phyloP scores from a whole-genome alignment of 2,329 filamentous ascomycete species.

The Lizonia empirigonia region DNA sequence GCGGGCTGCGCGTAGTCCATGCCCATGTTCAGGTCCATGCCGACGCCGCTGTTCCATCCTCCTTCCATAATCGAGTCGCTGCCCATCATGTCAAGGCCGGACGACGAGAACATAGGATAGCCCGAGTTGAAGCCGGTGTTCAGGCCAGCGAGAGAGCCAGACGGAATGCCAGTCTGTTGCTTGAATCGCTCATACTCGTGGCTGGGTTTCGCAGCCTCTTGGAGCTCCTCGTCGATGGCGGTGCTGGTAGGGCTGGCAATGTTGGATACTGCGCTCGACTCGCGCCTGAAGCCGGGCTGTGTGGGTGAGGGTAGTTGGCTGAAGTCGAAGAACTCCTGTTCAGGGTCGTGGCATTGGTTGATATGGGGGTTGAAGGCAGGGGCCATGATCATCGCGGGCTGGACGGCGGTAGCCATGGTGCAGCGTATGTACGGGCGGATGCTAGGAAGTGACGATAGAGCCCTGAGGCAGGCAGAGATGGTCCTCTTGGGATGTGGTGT shows the following conservation, averaged over 20 bases:
- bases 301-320: constrained; percentile 66
- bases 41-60: constrained; percentile 60
- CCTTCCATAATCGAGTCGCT: constrained; percentile 58
- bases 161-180: constrained; percentile 91
- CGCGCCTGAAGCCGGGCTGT: constrained; percentile 55
- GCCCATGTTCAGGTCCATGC: constrained; percentile 69
- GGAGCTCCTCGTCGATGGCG: constrained; percentile 59
- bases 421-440: constrained; percentile 22
- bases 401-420: constrained; percentile 46
- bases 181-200: constrained; percentile 95
- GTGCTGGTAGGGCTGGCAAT: constrained; percentile 61
- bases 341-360: constrained; percentile 49
- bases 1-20: constrained; percentile 61
- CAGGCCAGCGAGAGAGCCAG: constrained; percentile 80
- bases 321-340: constrained; percentile 58
- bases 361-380: constrained; percentile 38
- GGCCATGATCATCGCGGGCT: constrained; percentile 45
- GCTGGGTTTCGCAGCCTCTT: constrained; percentile 76
- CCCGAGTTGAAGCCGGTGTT: constrained; percentile 60
- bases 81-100: constrained; percentile 71
- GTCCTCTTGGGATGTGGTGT: constrained; percentile 31
- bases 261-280: constrained; percentile 61
- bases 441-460: constrained; percentile 14
- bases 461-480: constrained; percentile 38
- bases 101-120: constrained; percentile 60